Percentiles rank a stretch among this genome's conserved stretches.
Conservation (phyloP, 805 yeast genomes). For the Metschnikowia sp. region DNA sequence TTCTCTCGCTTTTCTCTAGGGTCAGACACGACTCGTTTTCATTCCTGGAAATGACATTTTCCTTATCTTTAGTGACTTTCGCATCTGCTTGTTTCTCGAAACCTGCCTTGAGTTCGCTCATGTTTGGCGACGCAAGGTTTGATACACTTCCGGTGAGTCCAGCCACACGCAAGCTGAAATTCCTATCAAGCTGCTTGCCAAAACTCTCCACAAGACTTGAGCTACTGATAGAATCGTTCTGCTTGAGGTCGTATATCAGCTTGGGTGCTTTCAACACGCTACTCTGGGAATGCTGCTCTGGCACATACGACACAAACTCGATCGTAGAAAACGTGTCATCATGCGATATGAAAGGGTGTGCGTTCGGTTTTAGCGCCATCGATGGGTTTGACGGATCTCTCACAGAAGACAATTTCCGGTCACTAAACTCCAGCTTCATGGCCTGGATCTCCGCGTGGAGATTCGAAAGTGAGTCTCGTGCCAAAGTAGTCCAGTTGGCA, state of each 20-base stretch:
- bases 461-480: conserved; percentile 25
- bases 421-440: conserved; percentile 16
- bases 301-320: conserved; percentile 7
- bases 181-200: conserved; percentile 18
- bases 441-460: conserved; percentile 23
- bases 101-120: neutral
- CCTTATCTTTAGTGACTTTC: neutral
- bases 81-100: no score
- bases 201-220: conserved; percentile 29
- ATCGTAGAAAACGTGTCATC: conserved; percentile 7
- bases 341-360: conserved; percentile 3
- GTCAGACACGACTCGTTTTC: neutral
- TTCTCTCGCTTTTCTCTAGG: neutral
- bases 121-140: neutral
- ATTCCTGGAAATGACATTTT: neutral
- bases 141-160: neutral
- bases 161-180: conserved; percentile 19
- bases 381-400: neutral
- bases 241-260: conserved; percentile 1
- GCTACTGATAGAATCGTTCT: conserved; percentile 20
- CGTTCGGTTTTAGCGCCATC: conserved; percentile 1
- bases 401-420: neutral
- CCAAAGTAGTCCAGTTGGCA: conserved; percentile 23
- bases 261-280: neutral
- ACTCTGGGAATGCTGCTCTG: neutral